Evolutionary conservation across 441 rosid species (phyloP).

Genomic region (Erysimum cheiri): DNA sequence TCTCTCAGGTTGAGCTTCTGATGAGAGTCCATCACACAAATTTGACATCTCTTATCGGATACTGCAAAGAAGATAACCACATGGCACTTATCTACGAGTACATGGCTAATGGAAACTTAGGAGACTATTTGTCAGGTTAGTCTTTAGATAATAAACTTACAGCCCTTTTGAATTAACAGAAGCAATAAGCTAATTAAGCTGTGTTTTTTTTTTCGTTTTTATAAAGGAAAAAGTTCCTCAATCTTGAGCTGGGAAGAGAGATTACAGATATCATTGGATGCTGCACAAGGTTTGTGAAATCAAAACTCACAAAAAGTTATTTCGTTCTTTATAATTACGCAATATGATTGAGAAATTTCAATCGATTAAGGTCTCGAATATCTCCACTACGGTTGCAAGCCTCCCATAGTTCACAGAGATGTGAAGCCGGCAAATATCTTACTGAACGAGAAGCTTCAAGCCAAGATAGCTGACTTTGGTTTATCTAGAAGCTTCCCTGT

Average conservation of each 20-base stretch:
- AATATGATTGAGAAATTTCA: neutral
- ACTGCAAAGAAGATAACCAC: slow-evolving; percentile 35
- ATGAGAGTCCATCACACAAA: slow-evolving; percentile 45
- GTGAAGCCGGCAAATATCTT: slow-evolving; percentile 47
- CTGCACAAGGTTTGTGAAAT: slow-evolving; percentile 46
- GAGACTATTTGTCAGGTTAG: slow-evolving; percentile 36
- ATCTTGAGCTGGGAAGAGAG: slow-evolving; percentile 49
- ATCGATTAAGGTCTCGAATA: slow-evolving; percentile 45
- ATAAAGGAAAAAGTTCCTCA: slow-evolving; percentile 5
- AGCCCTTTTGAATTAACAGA: neutral
- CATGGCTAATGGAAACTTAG: slow-evolving; percentile 38
- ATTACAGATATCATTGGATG: slow-evolving; percentile 42
- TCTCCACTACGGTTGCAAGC: slow-evolving; percentile 44
- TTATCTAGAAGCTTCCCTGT: slow-evolving; percentile 36
- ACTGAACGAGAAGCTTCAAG: slow-evolving; percentile 38
- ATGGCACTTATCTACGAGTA: slow-evolving; percentile 36
- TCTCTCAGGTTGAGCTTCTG: slow-evolving; percentile 41
- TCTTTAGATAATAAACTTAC: neutral
- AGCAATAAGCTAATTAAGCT: neutral
- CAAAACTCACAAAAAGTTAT: neutral
- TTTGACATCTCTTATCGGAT: slow-evolving; percentile 41
- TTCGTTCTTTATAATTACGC: neutral
- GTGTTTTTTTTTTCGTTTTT: neutral
- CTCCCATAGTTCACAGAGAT: slow-evolving; percentile 49
- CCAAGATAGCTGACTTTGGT: slow-evolving; percentile 38